Evolutionary conservation across 768 basidiomycete species (phyloP).

Genomic region (Mycena galericulata): DNA sequence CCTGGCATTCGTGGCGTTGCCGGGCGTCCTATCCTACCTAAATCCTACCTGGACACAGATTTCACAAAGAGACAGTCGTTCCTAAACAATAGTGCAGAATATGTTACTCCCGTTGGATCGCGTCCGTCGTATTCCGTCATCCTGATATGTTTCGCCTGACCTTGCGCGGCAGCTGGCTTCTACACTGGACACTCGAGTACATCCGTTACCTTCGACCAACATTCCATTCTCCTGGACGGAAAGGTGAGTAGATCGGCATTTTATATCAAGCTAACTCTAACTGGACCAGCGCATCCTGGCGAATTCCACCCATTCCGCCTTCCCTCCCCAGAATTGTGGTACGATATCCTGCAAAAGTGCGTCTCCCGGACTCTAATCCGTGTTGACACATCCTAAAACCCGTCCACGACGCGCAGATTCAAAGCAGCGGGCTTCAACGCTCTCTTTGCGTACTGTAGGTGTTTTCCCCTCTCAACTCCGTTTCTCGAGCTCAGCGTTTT

Average conservation of each 20-base stretch:
- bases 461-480: conserved; percentile 52
- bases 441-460: conserved; percentile 68
- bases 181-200: conserved; percentile 45
- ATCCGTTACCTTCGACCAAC: conserved; percentile 50
- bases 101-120: conserved; percentile 30
- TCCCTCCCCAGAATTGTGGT: conserved; percentile 74
- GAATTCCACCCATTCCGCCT: conserved; percentile 80
- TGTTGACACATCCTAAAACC: not conserved
- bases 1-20: too few species aligned
- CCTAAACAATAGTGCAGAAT: conserved; percentile 29
- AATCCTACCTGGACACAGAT: not conserved
- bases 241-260: conserved; percentile 36
- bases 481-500: conserved; percentile 13
- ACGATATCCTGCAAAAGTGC: conserved; percentile 72
- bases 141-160: not conserved
- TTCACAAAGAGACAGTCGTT: conserved; percentile 26
- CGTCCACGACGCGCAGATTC: conserved; percentile 35
- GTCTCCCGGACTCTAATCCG: not conserved
- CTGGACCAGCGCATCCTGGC: conserved; percentile 59
- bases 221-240: conserved; percentile 50
- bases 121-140: conserved; percentile 12
- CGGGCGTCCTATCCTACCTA: not conserved
- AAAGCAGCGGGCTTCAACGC: conserved; percentile 78
- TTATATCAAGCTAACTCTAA: too few species aligned
- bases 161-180: conserved; percentile 31